These are phyloP conservation scores for Aspergillus puulaauensis DNA, from an alignment of 2,329 filamentous ascomycete genomes.

Conservation along the genomic window DNA sequence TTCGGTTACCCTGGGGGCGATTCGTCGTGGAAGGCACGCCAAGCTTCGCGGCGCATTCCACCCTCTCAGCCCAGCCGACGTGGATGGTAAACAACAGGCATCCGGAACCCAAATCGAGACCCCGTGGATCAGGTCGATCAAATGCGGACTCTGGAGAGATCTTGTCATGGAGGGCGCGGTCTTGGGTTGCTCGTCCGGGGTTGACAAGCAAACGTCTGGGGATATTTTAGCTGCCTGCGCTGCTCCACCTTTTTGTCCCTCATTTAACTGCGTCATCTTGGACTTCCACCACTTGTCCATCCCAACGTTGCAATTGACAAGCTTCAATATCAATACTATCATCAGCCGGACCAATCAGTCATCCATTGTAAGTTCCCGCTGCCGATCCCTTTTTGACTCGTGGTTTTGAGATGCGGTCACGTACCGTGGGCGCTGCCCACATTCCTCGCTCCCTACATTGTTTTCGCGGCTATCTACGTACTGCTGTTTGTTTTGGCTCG, in stretches of 20 bases:
- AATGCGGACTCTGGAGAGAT: not conserved
- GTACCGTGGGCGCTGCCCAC: conserved; percentile 3
- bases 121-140: conserved; percentile 8
- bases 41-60: conserved; percentile 11
- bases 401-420: not conserved
- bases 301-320: not conserved
- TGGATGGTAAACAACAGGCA: not conserved
- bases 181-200: not conserved
- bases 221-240: conserved; percentile 10
- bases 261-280: conserved; percentile 2
- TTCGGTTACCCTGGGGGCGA: not conserved
- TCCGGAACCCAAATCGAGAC: not conserved
- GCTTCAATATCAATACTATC: not conserved
- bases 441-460: conserved; percentile 25
- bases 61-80: not conserved
- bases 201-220: conserved; percentile 1
- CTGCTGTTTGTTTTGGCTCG: conserved; percentile 15
- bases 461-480: conserved; percentile 10
- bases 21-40: not conserved
- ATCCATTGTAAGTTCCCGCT: conserved; percentile 8
- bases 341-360: conserved; percentile 13
- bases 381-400: conserved; percentile 2
- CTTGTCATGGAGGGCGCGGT: not conserved
- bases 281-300: not conserved
- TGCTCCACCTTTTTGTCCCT: conserved; percentile 2